A percentile compares a stretch with the other conserved stretches of the same genome.
These are phyloP conservation scores for Daldinia bambusicola DNA, from an alignment of 495 filamentous ascomycete genomes.

Conservation along the genomic window DNA sequence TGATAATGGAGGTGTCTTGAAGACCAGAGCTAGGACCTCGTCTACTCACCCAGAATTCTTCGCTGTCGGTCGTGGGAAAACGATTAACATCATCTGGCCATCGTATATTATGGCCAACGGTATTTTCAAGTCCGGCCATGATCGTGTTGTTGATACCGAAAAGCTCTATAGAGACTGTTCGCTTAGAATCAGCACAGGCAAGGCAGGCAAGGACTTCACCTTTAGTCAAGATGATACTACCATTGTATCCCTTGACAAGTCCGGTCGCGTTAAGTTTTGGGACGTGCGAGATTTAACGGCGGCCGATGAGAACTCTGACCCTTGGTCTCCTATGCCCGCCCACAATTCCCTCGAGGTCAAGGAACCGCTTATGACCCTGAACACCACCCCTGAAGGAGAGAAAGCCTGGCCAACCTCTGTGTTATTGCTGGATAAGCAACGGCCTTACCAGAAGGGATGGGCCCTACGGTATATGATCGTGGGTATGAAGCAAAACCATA, in stretches of 20 bases:
- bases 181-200: slow-evolving; percentile 93
- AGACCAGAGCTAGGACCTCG: slow-evolving; percentile 92
- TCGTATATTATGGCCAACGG: slow-evolving; percentile 74
- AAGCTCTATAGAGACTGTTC: slow-evolving; percentile 86
- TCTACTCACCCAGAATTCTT: slow-evolving; percentile 90
- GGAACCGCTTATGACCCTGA: slow-evolving; percentile 79
- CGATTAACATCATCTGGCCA: slow-evolving; percentile 90
- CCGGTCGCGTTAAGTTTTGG: slow-evolving; percentile 95
- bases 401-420: slow-evolving; percentile 97
- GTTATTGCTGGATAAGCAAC: slow-evolving; percentile 92
- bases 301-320: slow-evolving; percentile 63
- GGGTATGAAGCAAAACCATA: slow-evolving; percentile 99
- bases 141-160: slow-evolving; percentile 81
- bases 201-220: slow-evolving; percentile 96
- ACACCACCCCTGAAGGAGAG: slow-evolving; percentile 78
- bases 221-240: slow-evolving; percentile 96
- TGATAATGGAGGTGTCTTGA: slow-evolving; percentile 86
- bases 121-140: slow-evolving; percentile 75
- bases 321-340: slow-evolving; percentile 59
- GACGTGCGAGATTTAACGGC: slow-evolving; percentile 83
- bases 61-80: slow-evolving; percentile 93
- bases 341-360: slow-evolving; percentile 75
- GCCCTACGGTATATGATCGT: slow-evolving; percentile 94
- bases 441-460: slow-evolving; percentile 84
- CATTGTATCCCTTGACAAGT: slow-evolving; percentile 96